A percentile compares a stretch with the other conserved stretches of the same genome.
Conservation (phyloP, 2,329 filamentous ascomycete species). For the Dactylellina sp. region DNA sequence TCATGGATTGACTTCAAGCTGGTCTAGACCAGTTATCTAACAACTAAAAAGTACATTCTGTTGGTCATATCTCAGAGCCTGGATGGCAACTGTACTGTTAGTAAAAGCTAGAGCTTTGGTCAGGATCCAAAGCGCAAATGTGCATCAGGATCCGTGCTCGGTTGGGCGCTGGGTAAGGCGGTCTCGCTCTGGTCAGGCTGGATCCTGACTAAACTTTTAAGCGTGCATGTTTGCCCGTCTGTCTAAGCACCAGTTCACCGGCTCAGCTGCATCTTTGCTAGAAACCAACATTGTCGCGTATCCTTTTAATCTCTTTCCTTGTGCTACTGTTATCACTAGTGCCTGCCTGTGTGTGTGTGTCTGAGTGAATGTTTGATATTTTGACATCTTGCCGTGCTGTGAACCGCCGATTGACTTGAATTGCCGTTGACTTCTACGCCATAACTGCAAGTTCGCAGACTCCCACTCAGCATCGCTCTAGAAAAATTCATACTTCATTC, state of each 20-base stretch:
- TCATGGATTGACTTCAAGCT: no score
- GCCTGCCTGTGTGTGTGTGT: not conserved
- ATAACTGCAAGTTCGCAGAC: no score
- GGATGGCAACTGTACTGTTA: no score
- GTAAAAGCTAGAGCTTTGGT: no score
- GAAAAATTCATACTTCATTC: not conserved
- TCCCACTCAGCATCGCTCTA: not conserved
- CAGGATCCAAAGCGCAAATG: no score
- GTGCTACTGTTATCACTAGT: not conserved
- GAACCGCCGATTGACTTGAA: not conserved
- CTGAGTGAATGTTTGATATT: not conserved
- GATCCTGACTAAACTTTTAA: conserved; percentile 54
- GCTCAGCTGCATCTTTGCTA: conserved; percentile 37
- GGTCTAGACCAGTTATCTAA: no score
- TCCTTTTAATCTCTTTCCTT: not conserved
- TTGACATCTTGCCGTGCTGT: not conserved
- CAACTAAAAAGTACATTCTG: no score
- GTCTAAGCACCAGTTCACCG: not conserved
- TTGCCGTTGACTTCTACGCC: not conserved
- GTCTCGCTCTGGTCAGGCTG: not conserved
- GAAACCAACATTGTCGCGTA: not conserved
- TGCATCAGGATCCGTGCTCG: conserved; percentile 17
- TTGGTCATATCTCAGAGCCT: no score
- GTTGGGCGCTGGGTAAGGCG: not conserved
- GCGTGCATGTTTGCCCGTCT: conserved; percentile 16